These are phyloP conservation scores for Funneliformis caledonium DNA, from an alignment of 371 early-diverging fungal species.

Conservation along the genomic window DNA sequence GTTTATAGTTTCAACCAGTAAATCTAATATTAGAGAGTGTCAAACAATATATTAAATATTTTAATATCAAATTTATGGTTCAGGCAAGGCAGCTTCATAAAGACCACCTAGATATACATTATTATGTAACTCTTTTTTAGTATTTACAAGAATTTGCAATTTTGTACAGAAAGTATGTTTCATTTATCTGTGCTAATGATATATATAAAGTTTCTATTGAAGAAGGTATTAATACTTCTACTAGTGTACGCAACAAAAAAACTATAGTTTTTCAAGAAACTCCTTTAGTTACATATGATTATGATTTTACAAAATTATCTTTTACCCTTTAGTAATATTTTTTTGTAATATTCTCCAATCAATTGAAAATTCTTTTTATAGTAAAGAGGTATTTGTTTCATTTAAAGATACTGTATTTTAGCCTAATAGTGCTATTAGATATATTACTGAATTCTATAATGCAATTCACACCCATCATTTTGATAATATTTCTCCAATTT, in stretches of 20 bases:
- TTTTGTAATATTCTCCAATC: neutral
- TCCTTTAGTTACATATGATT: neutral
- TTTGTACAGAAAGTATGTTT: neutral
- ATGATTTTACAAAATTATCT: conserved; percentile 4
- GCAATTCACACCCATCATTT: neutral
- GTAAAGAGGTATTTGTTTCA: neutral
- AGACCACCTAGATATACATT: neutral
- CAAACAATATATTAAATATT: neutral
- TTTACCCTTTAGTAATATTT: neutral
- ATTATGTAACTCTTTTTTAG: neutral
- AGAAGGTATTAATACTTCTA: neutral
- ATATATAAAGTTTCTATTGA: neutral
- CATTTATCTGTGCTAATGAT: conserved; percentile 11
- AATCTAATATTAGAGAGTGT: neutral
- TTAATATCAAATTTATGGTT: neutral
- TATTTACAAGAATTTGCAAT: neutral
- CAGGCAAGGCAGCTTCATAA: neutral
- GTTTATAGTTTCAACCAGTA: neutral
- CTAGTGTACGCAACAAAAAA: neutral
- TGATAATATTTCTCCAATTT: neutral
- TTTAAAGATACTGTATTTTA: neutral
- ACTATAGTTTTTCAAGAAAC: neutral
- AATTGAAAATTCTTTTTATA: neutral
- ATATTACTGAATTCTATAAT: conserved; percentile 6
- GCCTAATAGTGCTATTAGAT: neutral